phyloP scores from a whole-genome alignment of 768 basidiomycete species.

The Gelatoporia subvermispora region DNA sequence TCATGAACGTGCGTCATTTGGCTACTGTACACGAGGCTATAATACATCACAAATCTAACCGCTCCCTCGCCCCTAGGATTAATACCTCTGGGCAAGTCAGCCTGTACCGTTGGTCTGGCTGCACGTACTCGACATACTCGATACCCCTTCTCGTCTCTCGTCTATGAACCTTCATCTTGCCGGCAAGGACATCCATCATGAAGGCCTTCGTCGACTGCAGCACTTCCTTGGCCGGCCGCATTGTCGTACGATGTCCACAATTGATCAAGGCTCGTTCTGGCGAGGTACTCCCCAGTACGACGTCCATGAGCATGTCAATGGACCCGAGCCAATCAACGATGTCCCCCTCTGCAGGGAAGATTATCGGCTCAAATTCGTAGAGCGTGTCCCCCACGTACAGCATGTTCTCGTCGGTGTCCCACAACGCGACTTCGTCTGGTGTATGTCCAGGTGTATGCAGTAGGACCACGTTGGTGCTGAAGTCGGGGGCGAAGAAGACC shows the following conservation, averaged over 20 bases:
- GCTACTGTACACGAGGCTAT: no score
- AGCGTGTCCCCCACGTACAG: conserved; percentile 54
- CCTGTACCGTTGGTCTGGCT: conserved; percentile 37
- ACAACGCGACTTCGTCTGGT: conserved; percentile 53
- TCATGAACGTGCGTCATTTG: not conserved
- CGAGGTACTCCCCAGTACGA: conserved; percentile 25
- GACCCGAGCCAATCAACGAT: conserved; percentile 44
- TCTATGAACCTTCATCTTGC: conserved; percentile 31
- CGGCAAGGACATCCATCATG: conserved; percentile 43
- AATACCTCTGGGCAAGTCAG: conserved; percentile 46
- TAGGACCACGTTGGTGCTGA: conserved; percentile 34
- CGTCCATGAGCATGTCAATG: conserved; percentile 37
- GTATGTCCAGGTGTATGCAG: conserved; percentile 58
- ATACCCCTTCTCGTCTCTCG: conserved; percentile 32
- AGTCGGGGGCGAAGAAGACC: conserved; percentile 15
- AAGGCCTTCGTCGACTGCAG: conserved; percentile 37
- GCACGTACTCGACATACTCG: conserved; percentile 39
- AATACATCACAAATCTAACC: not conserved
- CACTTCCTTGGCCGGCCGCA: conserved; percentile 42
- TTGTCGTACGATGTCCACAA: conserved; percentile 44
- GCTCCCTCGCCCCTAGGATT: conserved; percentile 32
- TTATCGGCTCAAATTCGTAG: conserved; percentile 51
- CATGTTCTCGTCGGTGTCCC: conserved; percentile 45
- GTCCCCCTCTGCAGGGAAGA: conserved; percentile 52
- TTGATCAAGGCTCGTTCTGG: conserved; percentile 31